Evolutionary conservation across 73 alveolate genomes (phyloP), one percentile per base, ranked within the genome.

Genomic region (Tetrahymena thermophila): DNA sequence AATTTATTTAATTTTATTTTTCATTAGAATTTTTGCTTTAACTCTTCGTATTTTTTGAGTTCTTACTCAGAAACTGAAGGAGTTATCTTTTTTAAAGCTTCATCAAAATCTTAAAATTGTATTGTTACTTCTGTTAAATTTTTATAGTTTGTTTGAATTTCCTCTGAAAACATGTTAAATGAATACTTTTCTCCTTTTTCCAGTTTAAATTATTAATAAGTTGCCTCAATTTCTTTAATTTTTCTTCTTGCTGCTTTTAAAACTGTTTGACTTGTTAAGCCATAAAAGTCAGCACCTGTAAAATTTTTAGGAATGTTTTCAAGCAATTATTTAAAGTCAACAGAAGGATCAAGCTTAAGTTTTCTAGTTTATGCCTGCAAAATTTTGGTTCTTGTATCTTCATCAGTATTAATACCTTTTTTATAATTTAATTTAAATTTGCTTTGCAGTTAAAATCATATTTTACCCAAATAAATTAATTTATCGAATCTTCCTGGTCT

Each of bases 401-500:
- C 97, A 50, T 96, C 96, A 37, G 97, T 96, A 55, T 97, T 96
- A 16, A 98, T 95, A 16, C 89, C 89, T 71, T 3, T 23, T 23
- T 71, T 8, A 97, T 8, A 11, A n/a, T 71, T 71, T 21, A 34
- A 56, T n/a, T 71, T 71, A 25, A 19, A 96, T 96, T 23, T 11
- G 28, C 28, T 16, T 14, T 21, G 15, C 0, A 71, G 17, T 0
- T 19, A 21, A 71, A 71, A 9, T 19, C 17, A 56, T 56, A 56
- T n/a, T 71, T 71, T 71, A 71, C 99, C 99, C 35, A 98, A 83
- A 96, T 98, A 98, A 35, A 98, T 94, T 97, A 97, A 83, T 96
- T 98, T 98, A 96, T 98, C 99, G 55, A 98, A 98, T 57, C 99
- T 96, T 43, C 99, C 99, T 2, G 99, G 98, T 95, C 99, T 97